Base-by-base conservation (phyloP, 2,329 filamentous ascomycete species). In the Sclerotinia sclerotiorum region DNA sequence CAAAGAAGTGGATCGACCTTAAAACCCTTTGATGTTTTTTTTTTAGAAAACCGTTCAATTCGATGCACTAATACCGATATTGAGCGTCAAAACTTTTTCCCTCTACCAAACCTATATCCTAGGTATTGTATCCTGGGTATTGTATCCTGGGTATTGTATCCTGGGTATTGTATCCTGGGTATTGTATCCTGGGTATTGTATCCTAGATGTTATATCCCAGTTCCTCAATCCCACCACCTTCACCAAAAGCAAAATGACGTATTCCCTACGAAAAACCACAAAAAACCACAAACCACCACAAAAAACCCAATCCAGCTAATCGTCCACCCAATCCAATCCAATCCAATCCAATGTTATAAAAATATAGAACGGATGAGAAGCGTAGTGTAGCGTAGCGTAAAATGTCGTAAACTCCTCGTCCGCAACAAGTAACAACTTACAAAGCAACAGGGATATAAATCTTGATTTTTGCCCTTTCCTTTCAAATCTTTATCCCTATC, bases 231-330 rank as follows among this genome's bases (percentile, higher is more conserved):
- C 29, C 32, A 35, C 7, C 52, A 55, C 52, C 42, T 11, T 27
- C 24, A 29, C 21, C 42, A 32, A n/a, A 44, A 24, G 21, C 19
- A 49, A 61, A 49, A 61, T 61, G 58, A 61, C 44, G 58, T 61
- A 57, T 24, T 5, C 35, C 39, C 39, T 42, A 42, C 39, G 39
- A 42, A 42, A 42, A 15, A 42, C 39, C 39, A 42, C 39, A 15
- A 42, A 42, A 42, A 2, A 42, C 39, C 39, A 42, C 39, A 5
- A 42, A n/a, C n/a, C n/a, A n/a, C n/a, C n/a, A n/a, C n/a, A n/a
- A n/a, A 39, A 42, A 35, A 1, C 51, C 11, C 39, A 19, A n/a
- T 32, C 19, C 42, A 27, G 44, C 48, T 24, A 24, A 48, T 48
- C 35, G 35, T 35, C 21, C 15, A 42, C 39, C 11, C 39, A 42